Conservation (phyloP, 2,329 filamentous ascomycete genomes). For the Ramularia endophylla region DNA sequence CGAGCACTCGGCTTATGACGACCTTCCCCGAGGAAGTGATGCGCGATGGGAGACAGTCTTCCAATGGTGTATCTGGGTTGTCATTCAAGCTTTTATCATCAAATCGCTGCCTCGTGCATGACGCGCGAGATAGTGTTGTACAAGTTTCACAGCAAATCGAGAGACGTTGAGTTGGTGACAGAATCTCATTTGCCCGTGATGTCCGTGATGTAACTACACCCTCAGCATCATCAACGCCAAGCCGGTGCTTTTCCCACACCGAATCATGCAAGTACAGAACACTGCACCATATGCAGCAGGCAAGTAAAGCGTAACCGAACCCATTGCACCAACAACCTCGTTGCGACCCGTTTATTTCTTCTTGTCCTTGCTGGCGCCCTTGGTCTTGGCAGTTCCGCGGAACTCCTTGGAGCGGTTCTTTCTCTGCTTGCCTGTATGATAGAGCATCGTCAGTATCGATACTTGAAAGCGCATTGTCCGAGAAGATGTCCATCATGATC, state of each 20-base stretch:
- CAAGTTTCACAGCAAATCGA: not conserved
- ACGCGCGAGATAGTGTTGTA: no score
- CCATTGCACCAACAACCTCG: conserved; percentile 11
- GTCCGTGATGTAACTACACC: conserved; percentile 18
- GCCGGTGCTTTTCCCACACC: conserved; percentile 17
- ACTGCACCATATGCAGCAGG: conserved; percentile 16
- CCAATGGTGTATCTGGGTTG: no score
- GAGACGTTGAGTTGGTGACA: conserved; percentile 6
- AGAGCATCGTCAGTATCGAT: conserved; percentile 12
- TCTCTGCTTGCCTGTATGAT: conserved; percentile 87
- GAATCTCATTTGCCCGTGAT: conserved; percentile 18
- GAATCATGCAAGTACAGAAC: conserved; percentile 18
- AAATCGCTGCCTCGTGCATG: no score
- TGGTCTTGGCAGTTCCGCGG: conserved; percentile 95
- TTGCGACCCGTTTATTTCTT: conserved; percentile 41
- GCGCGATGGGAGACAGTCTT: no score
- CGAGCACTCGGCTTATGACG: no score
- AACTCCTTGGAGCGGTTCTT: conserved; percentile 99
- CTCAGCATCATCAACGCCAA: conserved; percentile 21
- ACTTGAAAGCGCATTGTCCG: not conserved
- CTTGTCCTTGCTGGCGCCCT: conserved; percentile 94
- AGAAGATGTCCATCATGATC: not conserved
- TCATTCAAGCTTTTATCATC: no score
- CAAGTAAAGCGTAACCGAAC: conserved; percentile 11
- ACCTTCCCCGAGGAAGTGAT: no score